Evolutionary conservation across 305 asterid species (phyloP).

Genomic region (Striga hermonthica): DNA sequence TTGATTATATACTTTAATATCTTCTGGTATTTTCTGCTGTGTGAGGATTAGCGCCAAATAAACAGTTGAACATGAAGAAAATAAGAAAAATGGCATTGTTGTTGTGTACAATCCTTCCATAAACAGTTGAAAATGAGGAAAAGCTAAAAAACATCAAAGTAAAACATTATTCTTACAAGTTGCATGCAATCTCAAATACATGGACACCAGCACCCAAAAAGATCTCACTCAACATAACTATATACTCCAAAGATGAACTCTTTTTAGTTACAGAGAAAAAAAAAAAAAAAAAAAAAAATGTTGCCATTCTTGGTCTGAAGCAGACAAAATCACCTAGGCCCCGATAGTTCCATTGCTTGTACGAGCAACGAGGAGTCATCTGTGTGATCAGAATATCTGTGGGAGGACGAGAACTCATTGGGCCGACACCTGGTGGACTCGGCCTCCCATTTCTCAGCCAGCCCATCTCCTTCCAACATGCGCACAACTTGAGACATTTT

Average conservation of each 20-base stretch:
- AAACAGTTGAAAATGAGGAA: conserved; percentile 13
- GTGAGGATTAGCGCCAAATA: background rate
- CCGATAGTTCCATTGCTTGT: conserved; percentile 96
- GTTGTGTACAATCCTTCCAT: background rate
- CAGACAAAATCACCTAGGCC: conserved; percentile 60
- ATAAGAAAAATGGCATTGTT: background rate
- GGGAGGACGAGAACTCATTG: conserved; percentile 78
- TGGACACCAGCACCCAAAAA: conserved; percentile 16
- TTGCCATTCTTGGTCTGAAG: background rate
- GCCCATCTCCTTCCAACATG: conserved; percentile 96
- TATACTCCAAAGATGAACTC: conserved; percentile 4
- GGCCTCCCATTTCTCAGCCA: conserved; percentile 93
- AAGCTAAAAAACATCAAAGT: background rate
- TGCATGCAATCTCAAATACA: conserved; percentile 25
- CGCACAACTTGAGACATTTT: conserved; percentile 94
- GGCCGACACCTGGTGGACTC: conserved; percentile 62
- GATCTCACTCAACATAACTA: conserved; percentile 16
- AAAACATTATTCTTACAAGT: no score
- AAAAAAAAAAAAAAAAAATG: background rate
- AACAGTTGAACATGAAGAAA: no score
- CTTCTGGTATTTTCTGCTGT: background rate
- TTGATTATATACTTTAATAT: no score
- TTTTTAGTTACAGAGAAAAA: background rate
- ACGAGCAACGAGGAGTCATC: conserved; percentile 83
- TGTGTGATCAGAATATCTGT: conserved; percentile 88